Percentiles rank a stretch among this genome's conserved stretches.
Conservation (phyloP, 768 basidiomycete genomes). For the Rhizopogon sp. region DNA sequence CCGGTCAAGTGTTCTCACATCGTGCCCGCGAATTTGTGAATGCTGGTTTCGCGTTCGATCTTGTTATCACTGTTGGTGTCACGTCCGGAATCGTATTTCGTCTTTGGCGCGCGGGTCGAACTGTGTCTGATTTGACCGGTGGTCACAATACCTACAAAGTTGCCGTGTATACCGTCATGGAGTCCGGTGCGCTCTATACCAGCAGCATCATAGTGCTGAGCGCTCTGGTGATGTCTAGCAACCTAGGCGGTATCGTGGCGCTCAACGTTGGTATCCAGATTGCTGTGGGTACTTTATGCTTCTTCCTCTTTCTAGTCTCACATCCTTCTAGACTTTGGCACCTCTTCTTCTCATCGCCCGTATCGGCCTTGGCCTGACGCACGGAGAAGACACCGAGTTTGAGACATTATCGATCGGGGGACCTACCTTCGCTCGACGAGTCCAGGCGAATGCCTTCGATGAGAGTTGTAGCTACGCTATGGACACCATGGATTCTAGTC, state of each 20-base stretch:
- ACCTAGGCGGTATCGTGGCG: background rate
- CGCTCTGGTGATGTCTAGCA: conserved; percentile 1
- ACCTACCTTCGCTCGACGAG: background rate
- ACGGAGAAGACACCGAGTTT: background rate
- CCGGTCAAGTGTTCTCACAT: background rate
- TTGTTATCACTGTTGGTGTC: conserved; percentile 7
- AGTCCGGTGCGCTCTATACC: conserved; percentile 13
- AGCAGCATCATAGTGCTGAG: conserved; percentile 9
- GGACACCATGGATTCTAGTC: too few relatives aligned
- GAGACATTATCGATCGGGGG: background rate
- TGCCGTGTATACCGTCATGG: conserved; percentile 10
- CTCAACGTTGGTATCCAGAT: conserved; percentile 8
- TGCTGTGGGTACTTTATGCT: conserved; percentile 2
- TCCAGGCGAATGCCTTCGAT: background rate
- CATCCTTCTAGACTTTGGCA: conserved; percentile 5
- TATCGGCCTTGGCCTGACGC: conserved; percentile 5
- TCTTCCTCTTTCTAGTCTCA: background rate
- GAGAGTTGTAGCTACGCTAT: background rate
- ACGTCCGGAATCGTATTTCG: conserved; percentile 10
- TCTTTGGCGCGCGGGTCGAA: conserved; percentile 7
- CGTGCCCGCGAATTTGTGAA: background rate
- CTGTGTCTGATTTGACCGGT: background rate
- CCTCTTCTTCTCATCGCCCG: conserved; percentile 13
- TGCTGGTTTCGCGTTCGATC: conserved; percentile 3
- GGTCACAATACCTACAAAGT: conserved; percentile 2